Evolutionary conservation across 176 grass and related monocot genomes (phyloP).

Genomic region (Eremochloa ophiuroides): DNA sequence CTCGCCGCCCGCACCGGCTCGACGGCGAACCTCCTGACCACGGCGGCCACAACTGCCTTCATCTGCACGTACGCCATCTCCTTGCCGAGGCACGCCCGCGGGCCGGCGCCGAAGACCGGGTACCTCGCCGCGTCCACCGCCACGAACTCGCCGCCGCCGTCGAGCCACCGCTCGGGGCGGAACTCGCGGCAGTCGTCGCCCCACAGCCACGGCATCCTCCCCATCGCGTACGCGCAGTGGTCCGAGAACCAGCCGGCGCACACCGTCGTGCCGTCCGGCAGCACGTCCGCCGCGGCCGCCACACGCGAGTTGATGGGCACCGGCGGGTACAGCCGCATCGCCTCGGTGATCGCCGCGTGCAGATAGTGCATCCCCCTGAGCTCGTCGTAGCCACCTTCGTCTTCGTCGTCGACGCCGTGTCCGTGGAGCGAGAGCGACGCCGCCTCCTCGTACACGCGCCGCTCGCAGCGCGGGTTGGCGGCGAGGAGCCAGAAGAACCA

Average conservation of each 20-base stretch:
- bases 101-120: slow-evolving; percentile 54
- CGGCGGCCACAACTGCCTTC: slow-evolving; percentile 51
- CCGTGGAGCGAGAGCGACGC: neutral
- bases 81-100: slow-evolving; percentile 57
- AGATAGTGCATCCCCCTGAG: slow-evolving; percentile 57
- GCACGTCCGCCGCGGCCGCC: slow-evolving; percentile 40
- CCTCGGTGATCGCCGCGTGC: slow-evolving; percentile 59
- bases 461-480: slow-evolving; percentile 42
- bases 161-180: slow-evolving; percentile 57
- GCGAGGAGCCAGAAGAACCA: slow-evolving; percentile 83
- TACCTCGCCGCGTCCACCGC: slow-evolving; percentile 39
- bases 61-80: slow-evolving; percentile 82
- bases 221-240: slow-evolving; percentile 70
- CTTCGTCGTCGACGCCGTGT: neutral
- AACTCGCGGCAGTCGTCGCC: slow-evolving; percentile 35
- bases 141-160: slow-evolving; percentile 33
- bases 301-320: slow-evolving; percentile 52
- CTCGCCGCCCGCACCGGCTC: slow-evolving; percentile 10
- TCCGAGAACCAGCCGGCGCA: slow-evolving; percentile 51
- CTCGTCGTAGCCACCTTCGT: slow-evolving; percentile 22
- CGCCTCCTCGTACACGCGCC: slow-evolving; percentile 39
- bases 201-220: slow-evolving; percentile 51
- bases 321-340: slow-evolving; percentile 76
- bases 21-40: slow-evolving; percentile 41
- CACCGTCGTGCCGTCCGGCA: slow-evolving; percentile 70